Percentiles rank a stretch among this genome's conserved stretches.
Evolutionary conservation across 2,329 filamentous ascomycete species (phyloP).

Genomic region (Trichoderma harzianum): DNA sequence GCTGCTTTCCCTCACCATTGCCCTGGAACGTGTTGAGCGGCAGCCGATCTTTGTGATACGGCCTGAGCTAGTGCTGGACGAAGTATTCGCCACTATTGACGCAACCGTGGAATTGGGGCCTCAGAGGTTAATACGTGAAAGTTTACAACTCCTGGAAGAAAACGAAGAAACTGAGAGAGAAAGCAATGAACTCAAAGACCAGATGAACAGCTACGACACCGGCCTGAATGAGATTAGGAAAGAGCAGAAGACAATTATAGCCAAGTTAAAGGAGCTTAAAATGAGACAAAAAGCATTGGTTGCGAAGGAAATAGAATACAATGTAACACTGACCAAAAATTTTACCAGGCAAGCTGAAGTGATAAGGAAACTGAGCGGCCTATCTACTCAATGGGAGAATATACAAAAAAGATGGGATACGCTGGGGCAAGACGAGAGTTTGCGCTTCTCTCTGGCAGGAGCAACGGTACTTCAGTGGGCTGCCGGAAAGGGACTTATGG

Average conservation of each 20-base stretch:
- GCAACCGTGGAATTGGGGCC: neutral
- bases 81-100: neutral
- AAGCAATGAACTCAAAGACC: neutral
- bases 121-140: neutral
- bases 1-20: neutral
- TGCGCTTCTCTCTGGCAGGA: neutral
- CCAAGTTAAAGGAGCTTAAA: neutral
- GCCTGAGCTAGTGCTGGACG: neutral
- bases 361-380: neutral
- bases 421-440: neutral
- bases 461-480: neutral
- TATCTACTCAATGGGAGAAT: neutral
- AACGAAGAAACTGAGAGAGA: neutral
- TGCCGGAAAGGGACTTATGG: neutral
- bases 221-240: neutral
- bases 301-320: neutral
- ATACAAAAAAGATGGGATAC: neutral
- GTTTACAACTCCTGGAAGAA: neutral
- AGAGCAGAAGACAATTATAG: neutral
- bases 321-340: neutral
- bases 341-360: neutral
- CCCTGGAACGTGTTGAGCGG: neutral
- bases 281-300: neutral
- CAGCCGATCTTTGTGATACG: slow-evolving; percentile 6
- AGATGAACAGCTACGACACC: neutral